These are phyloP conservation scores for Fusarium compactum DNA, from an alignment of 2,329 filamentous ascomycete genomes.

Conservation along the genomic window DNA sequence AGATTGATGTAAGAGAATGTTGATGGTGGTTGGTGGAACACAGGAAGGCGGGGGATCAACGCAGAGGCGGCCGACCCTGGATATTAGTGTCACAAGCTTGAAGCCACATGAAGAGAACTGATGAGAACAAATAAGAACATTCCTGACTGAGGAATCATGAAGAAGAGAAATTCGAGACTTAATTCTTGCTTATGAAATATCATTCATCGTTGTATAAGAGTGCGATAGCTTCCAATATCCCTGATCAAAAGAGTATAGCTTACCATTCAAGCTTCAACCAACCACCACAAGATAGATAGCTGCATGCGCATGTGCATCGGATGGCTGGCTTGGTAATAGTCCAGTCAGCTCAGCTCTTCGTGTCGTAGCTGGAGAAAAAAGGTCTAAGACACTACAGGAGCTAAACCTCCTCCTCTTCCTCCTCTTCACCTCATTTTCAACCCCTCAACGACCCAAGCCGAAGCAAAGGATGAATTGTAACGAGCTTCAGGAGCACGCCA, in stretches of 20 bases:
- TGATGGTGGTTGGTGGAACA: constrained; percentile 20
- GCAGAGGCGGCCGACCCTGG: constrained; percentile 33
- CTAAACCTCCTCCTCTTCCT: constrained; percentile 4
- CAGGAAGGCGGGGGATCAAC: constrained; percentile 18
- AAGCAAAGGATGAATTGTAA: constrained; percentile 52
- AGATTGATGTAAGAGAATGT: neutral
- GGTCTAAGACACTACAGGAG: constrained; percentile 7
- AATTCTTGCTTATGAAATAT: neutral
- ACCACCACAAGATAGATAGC: constrained; percentile 8
- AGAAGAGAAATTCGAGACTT: neutral
- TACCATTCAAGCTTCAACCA: constrained; percentile 1
- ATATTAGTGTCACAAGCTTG: constrained; percentile 15
- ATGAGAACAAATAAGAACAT: neutral
- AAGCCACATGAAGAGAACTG: constrained; percentile 10
- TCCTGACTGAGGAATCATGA: neutral
- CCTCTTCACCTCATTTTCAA: neutral
- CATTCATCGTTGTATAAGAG: neutral
- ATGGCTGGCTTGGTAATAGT: constrained; percentile 39
- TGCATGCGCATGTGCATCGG: constrained; percentile 13
- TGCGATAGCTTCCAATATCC: neutral
- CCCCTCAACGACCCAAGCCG: neutral
- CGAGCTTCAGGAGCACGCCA: constrained; percentile 51
- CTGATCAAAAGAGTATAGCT: neutral
- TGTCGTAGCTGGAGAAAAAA: constrained; percentile 12
- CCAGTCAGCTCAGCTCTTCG: constrained; percentile 43